Percentiles rank a stretch among this genome's conserved stretches.
phyloP scores from a whole-genome alignment of 1,284 basidiomycete species.

The Sanghuangporus weigelae region DNA sequence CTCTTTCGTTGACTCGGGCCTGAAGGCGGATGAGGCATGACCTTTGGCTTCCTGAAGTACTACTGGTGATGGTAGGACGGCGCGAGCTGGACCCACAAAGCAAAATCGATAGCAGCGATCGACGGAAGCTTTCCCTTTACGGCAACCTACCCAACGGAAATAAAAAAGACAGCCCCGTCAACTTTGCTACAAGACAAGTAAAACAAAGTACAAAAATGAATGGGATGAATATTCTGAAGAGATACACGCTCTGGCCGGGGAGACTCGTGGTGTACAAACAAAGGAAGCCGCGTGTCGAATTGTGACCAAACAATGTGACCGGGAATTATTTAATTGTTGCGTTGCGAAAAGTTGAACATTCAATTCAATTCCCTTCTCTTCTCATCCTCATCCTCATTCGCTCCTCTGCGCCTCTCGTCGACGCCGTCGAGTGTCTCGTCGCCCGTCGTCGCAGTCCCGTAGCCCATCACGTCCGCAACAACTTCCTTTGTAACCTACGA shows the following conservation, averaged over 20 bases:
- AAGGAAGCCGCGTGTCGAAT: neutral
- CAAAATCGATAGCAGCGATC: too few species aligned
- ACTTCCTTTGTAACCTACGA: constrained; percentile 16
- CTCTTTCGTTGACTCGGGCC: neutral
- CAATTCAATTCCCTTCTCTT: neutral
- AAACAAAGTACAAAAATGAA: too few species aligned
- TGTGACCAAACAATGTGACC: constrained; percentile 12
- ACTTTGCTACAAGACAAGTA: too few species aligned
- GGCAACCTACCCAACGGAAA: too few species aligned
- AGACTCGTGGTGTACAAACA: constrained; percentile 10
- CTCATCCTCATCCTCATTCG: neutral
- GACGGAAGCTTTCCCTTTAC: too few species aligned
- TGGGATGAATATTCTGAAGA: too few species aligned
- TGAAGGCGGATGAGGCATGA: neutral
- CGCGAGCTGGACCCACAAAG: too few species aligned
- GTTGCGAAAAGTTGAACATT: constrained; percentile 10
- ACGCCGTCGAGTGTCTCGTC: constrained; percentile 6
- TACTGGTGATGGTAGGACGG: too few species aligned
- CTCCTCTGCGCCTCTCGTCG: neutral
- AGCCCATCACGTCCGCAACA: constrained; percentile 16
- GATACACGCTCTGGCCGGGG: neutral
- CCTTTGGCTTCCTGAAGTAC: neutral
- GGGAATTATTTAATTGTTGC: neutral
- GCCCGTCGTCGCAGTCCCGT: neutral
- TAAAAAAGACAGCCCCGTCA: too few species aligned